Conservation (phyloP, 805 yeast species). For the Yarrowia yakushimensis region DNA sequence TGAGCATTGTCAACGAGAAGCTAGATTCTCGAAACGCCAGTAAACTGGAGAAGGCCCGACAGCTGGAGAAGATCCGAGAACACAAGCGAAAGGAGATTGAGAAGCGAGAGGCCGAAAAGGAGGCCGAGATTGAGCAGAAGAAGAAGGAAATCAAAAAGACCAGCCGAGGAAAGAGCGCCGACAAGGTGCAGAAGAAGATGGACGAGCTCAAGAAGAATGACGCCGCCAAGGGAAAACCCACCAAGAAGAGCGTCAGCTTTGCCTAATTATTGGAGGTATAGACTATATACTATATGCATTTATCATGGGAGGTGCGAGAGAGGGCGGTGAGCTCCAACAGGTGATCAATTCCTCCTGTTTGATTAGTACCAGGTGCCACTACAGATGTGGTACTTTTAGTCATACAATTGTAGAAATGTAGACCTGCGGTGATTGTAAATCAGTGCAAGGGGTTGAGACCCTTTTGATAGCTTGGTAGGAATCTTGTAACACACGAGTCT, state of each 20-base stretch:
- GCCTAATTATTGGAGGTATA: background rate
- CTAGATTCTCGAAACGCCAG: slow-evolving; percentile 77
- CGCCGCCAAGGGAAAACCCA: background rate
- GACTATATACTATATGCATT: slow-evolving; percentile 9
- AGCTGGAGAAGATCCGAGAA: slow-evolving; percentile 86
- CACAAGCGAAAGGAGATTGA: slow-evolving; percentile 84
- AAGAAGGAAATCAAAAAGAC: slow-evolving; percentile 70
- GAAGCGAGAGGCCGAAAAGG: slow-evolving; percentile 68
- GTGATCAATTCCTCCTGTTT: no score
- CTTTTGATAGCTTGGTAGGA: no score
- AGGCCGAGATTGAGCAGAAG: slow-evolving; percentile 66
- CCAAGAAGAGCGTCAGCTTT: slow-evolving; percentile 13
- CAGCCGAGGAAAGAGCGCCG: slow-evolving; percentile 56
- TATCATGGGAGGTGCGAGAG: background rate
- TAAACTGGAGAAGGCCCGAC: slow-evolving; percentile 82
- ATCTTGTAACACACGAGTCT: no score
- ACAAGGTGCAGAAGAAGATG: background rate
- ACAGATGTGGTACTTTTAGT: no score
- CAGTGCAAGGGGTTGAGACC: no score
- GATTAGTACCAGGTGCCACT: no score
- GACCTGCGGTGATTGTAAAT: no score
- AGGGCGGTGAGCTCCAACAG: no score
- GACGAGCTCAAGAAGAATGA: background rate
- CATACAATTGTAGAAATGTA: no score
- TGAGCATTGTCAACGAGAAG: slow-evolving; percentile 77